Percentiles rank a stretch among this genome's conserved stretches.
Conservation (phyloP, 306 rosid genomes). For the Acacia crassicarpa region DNA sequence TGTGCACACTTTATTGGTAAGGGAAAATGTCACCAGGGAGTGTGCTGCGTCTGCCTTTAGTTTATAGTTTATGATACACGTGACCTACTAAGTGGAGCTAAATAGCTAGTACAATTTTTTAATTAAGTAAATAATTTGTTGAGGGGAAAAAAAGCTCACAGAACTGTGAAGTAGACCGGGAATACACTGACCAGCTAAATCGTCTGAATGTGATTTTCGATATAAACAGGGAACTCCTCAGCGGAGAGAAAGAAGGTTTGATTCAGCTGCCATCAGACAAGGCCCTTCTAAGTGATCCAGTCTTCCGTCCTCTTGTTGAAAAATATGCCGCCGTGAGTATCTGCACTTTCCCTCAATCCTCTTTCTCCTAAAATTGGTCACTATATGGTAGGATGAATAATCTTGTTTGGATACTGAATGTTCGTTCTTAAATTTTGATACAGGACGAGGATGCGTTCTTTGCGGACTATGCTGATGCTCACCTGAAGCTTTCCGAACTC, state of each 20-base stretch:
- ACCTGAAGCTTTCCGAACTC: constrained; percentile 55
- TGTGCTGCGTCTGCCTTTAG: not conserved
- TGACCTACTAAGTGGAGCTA: not conserved
- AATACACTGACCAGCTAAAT: constrained; percentile 30
- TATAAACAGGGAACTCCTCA: constrained; percentile 29
- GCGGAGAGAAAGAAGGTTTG: constrained; percentile 31
- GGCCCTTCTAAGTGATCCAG: constrained; percentile 56
- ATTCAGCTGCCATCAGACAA: constrained; percentile 60
- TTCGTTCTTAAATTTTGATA: not conserved
- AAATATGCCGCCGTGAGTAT: constrained; percentile 48
- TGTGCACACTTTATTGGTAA: not conserved
- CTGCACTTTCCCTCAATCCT: not conserved
- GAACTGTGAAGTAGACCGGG: not conserved
- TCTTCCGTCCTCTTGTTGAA: constrained; percentile 63
- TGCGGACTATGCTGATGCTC: constrained; percentile 52
- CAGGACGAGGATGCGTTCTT: constrained; percentile 59
- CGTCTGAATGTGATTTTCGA: not conserved
- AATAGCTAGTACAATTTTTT: not conserved
- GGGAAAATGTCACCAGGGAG: not conserved
- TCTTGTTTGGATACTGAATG: not conserved
- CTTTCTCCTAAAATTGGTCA: not conserved
- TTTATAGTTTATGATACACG: not conserved
- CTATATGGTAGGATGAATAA: not conserved
- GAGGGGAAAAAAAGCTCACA: not conserved
- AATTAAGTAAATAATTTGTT: not conserved